A percentile compares a stretch with the other conserved stretches of the same genome.
Conservation (phyloP, 2,329 filamentous ascomycete species). For the Sporothrix phasma region DNA sequence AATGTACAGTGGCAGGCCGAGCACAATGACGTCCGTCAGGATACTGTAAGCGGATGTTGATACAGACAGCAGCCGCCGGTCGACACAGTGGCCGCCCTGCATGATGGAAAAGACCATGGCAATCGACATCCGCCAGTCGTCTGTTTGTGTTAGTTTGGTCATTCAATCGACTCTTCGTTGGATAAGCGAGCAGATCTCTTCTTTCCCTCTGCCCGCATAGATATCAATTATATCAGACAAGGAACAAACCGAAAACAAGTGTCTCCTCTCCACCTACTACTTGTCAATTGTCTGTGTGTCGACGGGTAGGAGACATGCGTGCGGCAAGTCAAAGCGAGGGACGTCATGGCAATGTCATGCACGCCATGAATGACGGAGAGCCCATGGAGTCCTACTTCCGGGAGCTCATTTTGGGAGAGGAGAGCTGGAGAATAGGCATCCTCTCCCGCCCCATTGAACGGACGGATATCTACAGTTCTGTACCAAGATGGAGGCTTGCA, state of each 20-base stretch:
- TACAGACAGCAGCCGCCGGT: constrained; percentile 23
- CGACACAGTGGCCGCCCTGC: constrained; percentile 28
- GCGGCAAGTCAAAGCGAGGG: not conserved
- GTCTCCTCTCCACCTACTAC: not conserved
- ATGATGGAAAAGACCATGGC: constrained; percentile 25
- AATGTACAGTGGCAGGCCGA: constrained; percentile 31
- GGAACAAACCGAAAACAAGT: not conserved
- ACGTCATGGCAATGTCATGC: not conserved
- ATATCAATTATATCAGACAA: not conserved
- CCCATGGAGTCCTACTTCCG: not conserved
- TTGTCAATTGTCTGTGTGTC: not conserved
- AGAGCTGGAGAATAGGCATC: not conserved
- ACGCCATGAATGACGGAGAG: not conserved
- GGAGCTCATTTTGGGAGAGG: not conserved
- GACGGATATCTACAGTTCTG: not conserved
- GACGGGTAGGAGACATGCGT: not conserved
- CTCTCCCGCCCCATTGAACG: not conserved
- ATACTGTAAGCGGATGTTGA: constrained; percentile 34
- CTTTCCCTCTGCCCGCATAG: no score
- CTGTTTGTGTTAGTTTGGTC: constrained; percentile 12
- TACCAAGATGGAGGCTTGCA: not conserved
- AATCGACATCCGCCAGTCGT: constrained; percentile 26
- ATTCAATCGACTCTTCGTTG: no score
- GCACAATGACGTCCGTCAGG: constrained; percentile 32
- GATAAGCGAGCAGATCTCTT: no score